Evolutionary conservation across 208 protist species (phyloP).

Genomic region (Leishmania aethiopica): DNA sequence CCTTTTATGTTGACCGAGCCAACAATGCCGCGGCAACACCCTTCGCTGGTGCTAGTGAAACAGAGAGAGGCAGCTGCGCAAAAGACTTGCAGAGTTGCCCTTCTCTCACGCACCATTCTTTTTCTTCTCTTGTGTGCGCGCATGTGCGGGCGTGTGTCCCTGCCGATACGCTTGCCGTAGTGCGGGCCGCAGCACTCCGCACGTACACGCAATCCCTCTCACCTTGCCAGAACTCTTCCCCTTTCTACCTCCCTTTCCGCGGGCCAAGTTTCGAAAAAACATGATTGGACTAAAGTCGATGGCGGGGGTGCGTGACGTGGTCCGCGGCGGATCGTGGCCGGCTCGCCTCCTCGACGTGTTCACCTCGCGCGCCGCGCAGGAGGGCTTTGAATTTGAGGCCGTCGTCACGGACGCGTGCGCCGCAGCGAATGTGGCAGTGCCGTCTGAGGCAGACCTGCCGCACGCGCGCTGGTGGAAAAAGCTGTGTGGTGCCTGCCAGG

Average conservation of each 20-base stretch:
- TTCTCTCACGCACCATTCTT: background rate
- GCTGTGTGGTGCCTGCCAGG: constrained; percentile 73
- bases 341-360: constrained; percentile 49
- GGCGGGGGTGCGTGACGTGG: constrained; percentile 84
- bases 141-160: background rate
- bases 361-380: constrained; percentile 26
- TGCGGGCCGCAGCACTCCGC: background rate
- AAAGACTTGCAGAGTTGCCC: background rate
- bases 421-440: constrained; percentile 48
- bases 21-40: background rate
- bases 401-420: constrained; percentile 69
- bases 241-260: background rate
- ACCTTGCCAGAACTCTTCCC: background rate
- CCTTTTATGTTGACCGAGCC: background rate
- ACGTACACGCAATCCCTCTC: background rate
- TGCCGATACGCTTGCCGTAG: background rate
- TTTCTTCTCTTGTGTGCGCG: background rate
- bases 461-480: constrained; percentile 85
- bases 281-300: constrained; percentile 78
- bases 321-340: constrained; percentile 41
- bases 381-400: constrained; percentile 65
- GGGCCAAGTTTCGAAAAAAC: background rate
- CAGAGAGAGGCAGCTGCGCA: background rate
- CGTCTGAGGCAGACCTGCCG: constrained; percentile 47
- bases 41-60: background rate